Base-by-base conservation (phyloP, 1,139 yeast genomes). In the Pichia sp. region DNA sequence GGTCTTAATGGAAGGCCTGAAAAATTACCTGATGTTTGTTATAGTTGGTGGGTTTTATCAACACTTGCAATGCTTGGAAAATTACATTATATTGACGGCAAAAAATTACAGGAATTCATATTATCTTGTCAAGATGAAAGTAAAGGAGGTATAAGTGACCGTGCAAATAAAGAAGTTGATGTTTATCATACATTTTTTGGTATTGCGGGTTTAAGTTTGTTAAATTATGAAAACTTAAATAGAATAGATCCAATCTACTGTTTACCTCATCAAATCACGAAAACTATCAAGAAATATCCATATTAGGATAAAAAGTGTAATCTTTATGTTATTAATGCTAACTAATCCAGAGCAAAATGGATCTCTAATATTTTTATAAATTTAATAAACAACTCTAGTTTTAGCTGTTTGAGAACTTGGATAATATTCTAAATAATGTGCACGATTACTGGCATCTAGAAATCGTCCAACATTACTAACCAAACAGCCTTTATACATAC, bases 1-100 rank as follows among this genome's bases (percentile, higher is more conserved):
- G 99, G 99, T 0, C 70, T 92, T 45, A 92, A 92, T 60, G 99
- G 99, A 0, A 75, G 99, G 41, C 98, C 98, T 0, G 96, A 94
- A 53, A 92, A 92, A 62, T 68, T 90, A 26, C 97, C 97, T 0
- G 99, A 92, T 63, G 96, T 87, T 16, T 92, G 99, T 62, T 92
- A 92, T 61, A 82, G 94, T 59, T 94, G 97, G 97, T 92, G 98
- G 98, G 96, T 89, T 6, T 64, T 90, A 36, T 83, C 96, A 1
- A 76, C 92, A 1, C 66, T 92, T 42, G 76, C 87, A 0, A 82
- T 90, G 43, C 68, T 92, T 26, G 76, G 68, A 0, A 78, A 74
- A 51, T 62, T 79, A 26, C 76, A 83, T 50, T 89, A 96, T 90
- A 83, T 94, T 22, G 82, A 87, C 57, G 70, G 71, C 36, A 71